These are phyloP conservation scores for Allium cepa DNA, from an alignment of 106 monocot genomes.

Conservation along the genomic window DNA sequence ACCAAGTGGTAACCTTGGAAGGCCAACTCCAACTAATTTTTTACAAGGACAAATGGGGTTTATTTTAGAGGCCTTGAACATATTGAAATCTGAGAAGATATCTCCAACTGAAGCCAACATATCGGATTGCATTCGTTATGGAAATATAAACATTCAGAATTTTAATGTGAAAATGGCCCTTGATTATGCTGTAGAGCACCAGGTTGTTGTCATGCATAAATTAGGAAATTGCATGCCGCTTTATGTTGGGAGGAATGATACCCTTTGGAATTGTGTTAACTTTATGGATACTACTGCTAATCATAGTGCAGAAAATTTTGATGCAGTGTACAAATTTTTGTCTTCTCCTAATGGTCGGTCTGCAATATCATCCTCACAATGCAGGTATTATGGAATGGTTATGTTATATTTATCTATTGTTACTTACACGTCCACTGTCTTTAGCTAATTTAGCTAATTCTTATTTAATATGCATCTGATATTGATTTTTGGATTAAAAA, in stretches of 20 bases:
- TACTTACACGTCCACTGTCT: background rate
- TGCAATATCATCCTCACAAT: conserved; percentile 34
- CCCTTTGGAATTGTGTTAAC: conserved; percentile 66
- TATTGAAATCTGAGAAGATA: conserved; percentile 47
- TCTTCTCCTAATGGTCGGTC: conserved; percentile 27
- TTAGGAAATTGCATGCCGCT: conserved; percentile 33
- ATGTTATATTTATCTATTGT: background rate
- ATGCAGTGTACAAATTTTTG: conserved; percentile 32
- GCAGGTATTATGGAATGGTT: conserved; percentile 27
- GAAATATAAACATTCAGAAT: conserved; percentile 31
- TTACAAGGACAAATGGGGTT: conserved; percentile 4
- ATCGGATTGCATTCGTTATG: conserved; percentile 53
- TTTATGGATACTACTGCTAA: conserved; percentile 37
- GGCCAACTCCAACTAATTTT: conserved; percentile 3
- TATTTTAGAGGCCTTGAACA: conserved; percentile 42
- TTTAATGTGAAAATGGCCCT: conserved; percentile 48
- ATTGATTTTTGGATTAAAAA: too few species aligned
- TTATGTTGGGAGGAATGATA: conserved; percentile 41
- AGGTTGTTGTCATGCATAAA: conserved; percentile 32
- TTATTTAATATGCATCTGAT: too few species aligned
- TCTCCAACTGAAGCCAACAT: conserved; percentile 56
- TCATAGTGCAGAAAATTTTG: conserved; percentile 31
- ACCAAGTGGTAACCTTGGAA: conserved; percentile 8
- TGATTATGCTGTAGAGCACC: conserved; percentile 28
- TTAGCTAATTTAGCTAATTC: too few species aligned